Evolutionary conservation across 768 basidiomycete species (phyloP).

Genomic region (Amanita muscaria): DNA sequence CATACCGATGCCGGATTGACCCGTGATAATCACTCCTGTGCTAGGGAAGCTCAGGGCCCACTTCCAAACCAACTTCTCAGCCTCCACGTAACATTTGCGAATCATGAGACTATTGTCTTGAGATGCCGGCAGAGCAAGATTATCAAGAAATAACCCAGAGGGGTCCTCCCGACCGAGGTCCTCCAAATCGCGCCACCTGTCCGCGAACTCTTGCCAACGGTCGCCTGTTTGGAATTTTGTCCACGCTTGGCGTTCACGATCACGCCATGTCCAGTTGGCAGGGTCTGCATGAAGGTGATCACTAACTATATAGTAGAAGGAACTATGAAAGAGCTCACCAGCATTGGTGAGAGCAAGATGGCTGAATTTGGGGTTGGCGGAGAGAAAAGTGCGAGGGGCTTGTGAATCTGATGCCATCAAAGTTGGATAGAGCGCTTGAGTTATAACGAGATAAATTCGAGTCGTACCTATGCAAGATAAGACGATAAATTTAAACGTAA

Average conservation of each 20-base stretch:
- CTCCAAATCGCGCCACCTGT: not conserved
- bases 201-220: conserved; percentile 1
- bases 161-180: conserved; percentile 1
- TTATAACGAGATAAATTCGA: too few relatives aligned
- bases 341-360: not conserved
- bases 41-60: not conserved
- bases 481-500: too few relatives aligned
- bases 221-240: not conserved
- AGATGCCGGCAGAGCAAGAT: not conserved
- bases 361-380: conserved; percentile 2
- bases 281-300: conserved; percentile 2
- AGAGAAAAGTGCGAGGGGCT: conserved; percentile 3
- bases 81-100: conserved; percentile 2
- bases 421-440: too few relatives aligned
- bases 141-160: not conserved
- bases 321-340: conserved; percentile 1
- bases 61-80: conserved; percentile 5
- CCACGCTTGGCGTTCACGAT: conserved; percentile 1
- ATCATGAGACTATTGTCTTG: conserved; percentile 2
- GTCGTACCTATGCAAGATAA: too few relatives aligned
- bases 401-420: not conserved
- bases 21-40: not conserved
- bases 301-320: conserved; percentile 3
- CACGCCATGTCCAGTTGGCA: conserved; percentile 1
- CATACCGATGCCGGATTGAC: conserved; percentile 1